phyloP scores from a whole-genome alignment of 306 rosid species.

The Mimosa pudica region DNA sequence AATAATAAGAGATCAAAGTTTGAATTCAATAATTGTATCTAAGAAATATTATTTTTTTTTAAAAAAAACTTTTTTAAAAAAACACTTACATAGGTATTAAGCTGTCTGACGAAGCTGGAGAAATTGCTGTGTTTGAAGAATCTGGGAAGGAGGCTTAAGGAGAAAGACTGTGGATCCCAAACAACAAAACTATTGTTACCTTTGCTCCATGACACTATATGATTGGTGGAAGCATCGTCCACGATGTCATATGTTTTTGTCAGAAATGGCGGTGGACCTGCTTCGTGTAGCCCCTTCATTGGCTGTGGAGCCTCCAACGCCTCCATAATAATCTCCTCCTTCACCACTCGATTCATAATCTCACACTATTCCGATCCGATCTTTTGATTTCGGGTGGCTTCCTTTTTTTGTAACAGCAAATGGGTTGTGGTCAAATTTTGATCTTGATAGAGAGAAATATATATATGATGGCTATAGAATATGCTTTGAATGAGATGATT shows the following conservation, averaged over 20 bases:
- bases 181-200: constrained; percentile 83
- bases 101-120: constrained; percentile 95
- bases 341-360: constrained; percentile 49
- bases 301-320: constrained; percentile 60
- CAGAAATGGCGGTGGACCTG: constrained; percentile 87
- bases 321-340: constrained; percentile 52
- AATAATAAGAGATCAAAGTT: not conserved
- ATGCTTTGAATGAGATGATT: constrained; percentile 3
- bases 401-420: not conserved
- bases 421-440: constrained; percentile 18
- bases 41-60: not conserved
- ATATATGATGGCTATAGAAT: not conserved
- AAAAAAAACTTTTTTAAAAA: not conserved
- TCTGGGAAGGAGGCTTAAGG: constrained; percentile 70
- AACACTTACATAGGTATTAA: constrained; percentile 80
- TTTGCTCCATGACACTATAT: constrained; percentile 77
- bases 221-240: constrained; percentile 66
- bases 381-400: constrained; percentile 30
- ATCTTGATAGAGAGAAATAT: not conserved
- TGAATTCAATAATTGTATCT: not conserved
- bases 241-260: constrained; percentile 83
- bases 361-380: constrained; percentile 27
- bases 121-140: constrained; percentile 93
- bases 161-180: constrained; percentile 77
- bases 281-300: constrained; percentile 61